phyloP scores from a whole-genome alignment of 2,329 filamentous ascomycete genomes.

The Aspergillus japonicus region DNA sequence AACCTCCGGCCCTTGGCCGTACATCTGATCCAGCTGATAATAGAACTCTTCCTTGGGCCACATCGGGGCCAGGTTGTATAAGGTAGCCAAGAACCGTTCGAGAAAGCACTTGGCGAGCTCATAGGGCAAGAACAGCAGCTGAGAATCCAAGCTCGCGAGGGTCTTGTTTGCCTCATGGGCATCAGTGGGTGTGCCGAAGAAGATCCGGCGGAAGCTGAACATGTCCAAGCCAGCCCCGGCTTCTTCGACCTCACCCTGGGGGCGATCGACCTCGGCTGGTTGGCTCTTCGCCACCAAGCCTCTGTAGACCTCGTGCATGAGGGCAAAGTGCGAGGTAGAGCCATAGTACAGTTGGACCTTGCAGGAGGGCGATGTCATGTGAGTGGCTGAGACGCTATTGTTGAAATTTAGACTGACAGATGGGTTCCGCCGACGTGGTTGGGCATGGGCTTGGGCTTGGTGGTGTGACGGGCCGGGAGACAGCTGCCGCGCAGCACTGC shows the following conservation, averaged over 20 bases:
- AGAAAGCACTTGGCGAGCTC: slow-evolving; percentile 41
- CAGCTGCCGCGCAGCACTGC: slow-evolving; percentile 4
- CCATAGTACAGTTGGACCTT: slow-evolving; percentile 50
- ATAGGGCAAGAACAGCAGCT: slow-evolving; percentile 41
- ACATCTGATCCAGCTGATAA: slow-evolving; percentile 37
- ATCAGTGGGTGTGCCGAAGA: slow-evolving; percentile 42
- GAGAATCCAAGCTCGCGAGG: slow-evolving; percentile 22
- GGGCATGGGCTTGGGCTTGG: neutral
- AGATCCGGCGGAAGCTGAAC: slow-evolving; percentile 40
- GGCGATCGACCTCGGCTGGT: slow-evolving; percentile 15
- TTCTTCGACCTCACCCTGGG: slow-evolving; percentile 37
- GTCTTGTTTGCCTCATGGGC: slow-evolving; percentile 30
- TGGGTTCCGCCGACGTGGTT: slow-evolving; percentile 17
- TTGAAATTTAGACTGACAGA: slow-evolving; percentile 33
- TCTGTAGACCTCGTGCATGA: slow-evolving; percentile 42
- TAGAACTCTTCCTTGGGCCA: slow-evolving; percentile 37
- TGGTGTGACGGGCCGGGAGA: slow-evolving; percentile 18
- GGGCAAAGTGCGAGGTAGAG: slow-evolving; percentile 48
- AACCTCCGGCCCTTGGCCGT: slow-evolving; percentile 30
- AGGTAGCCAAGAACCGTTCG: slow-evolving; percentile 42
- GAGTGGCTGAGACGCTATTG: slow-evolving; percentile 49
- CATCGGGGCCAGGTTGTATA: slow-evolving; percentile 42
- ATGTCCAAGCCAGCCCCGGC: slow-evolving; percentile 40
- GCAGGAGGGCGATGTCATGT: slow-evolving; percentile 47
- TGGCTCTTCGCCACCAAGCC: slow-evolving; percentile 28